Base-by-base conservation (phyloP, 208 protist species). In the Leishmania martiniquensis region DNA sequence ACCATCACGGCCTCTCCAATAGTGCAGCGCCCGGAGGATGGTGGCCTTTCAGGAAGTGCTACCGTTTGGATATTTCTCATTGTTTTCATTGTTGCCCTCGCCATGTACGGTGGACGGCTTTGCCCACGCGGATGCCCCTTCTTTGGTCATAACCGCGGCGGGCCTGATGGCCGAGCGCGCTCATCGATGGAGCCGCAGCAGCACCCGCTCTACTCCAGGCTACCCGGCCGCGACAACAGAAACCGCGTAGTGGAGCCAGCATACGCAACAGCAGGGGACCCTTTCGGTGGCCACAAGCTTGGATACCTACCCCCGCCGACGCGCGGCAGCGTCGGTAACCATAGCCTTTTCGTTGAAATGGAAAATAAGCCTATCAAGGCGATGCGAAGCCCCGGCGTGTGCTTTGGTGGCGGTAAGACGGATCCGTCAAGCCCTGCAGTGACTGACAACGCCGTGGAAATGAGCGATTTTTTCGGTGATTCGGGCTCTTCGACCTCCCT, bases 131-230 rank as follows among this genome's bases (percentile, higher is more conserved):
- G 2, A 17, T 77, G 72, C 34, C 78, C 72, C 13, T 67, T 75
- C 45, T 74, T 67, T n/a, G 57, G 45, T 47, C 5, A 55, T 72
- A 57, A 37, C 29, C 42, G 42, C 9, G 59, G 45, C 37, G 49
- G 29, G 22, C 17, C 29, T 39, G 6, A 55, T 49, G 6, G 66
- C 20, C n/a, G 44, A 6, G 12, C 39, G 63, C 34, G 55, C 60
- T 22, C 37, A 39, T 44, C 6, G 22, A 20, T 15, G 25, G n/a
- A n/a, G n/a, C 62, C 7, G 25, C 76, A 42, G n/a, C 34, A 59
- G 29, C 59, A 2, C n/a, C 69, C 47, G 57, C 77, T n/a, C 57
- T 82, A 77, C 72, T 60, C 62, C 17, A 55, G 29, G 15, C 72
- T 82, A 0, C 47, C 42, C 44, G 57, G 67, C 59, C 29, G 57